Percentiles rank a stretch among this genome's conserved stretches.
Evolutionary conservation across 2,329 filamentous ascomycete species (phyloP).

Genomic region (Aspergillus fijiensis): DNA sequence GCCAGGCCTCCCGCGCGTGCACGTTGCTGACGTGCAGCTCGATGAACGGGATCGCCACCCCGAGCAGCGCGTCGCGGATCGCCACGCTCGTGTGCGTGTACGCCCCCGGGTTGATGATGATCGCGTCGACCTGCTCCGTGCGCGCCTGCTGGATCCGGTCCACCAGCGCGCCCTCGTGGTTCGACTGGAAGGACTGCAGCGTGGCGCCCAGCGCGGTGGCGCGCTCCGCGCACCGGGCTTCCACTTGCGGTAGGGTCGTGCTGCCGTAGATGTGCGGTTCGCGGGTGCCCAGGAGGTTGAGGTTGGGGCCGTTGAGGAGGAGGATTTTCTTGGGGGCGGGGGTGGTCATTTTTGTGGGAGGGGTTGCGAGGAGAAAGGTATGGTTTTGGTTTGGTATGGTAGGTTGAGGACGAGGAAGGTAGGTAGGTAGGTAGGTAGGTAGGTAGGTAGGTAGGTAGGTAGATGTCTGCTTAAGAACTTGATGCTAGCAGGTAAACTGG

Average conservation of each 20-base stretch:
- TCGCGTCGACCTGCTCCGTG: conserved; percentile 54
- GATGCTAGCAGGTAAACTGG: too few species aligned
- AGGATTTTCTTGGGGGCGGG: conserved; percentile 52
- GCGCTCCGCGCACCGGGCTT: conserved; percentile 50
- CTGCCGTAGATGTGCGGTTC: conserved; percentile 73
- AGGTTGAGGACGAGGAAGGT: not conserved
- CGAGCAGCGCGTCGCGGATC: conserved; percentile 70
- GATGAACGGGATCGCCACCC: conserved; percentile 69
- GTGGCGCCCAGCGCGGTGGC: conserved; percentile 50
- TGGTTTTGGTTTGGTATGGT: not conserved
- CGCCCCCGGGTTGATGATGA: conserved; percentile 72
- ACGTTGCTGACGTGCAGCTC: conserved; percentile 78
- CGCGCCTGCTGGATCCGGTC: conserved; percentile 71
- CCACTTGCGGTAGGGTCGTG: conserved; percentile 65
- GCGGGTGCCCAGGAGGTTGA: conserved; percentile 74
- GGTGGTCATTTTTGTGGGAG: conserved; percentile 23
- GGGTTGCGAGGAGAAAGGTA: not conserved
- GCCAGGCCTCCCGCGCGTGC: conserved; percentile 67
- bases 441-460: not conserved
- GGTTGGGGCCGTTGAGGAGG: conserved; percentile 78
- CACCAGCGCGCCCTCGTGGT: conserved; percentile 72
- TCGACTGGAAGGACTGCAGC: conserved; percentile 68
- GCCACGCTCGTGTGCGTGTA: conserved; percentile 76
- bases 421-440: too few species aligned
- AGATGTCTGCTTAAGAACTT: too few species aligned